Conservation (phyloP, 208 protist genomes). For the Leishmania guyanensis region DNA sequence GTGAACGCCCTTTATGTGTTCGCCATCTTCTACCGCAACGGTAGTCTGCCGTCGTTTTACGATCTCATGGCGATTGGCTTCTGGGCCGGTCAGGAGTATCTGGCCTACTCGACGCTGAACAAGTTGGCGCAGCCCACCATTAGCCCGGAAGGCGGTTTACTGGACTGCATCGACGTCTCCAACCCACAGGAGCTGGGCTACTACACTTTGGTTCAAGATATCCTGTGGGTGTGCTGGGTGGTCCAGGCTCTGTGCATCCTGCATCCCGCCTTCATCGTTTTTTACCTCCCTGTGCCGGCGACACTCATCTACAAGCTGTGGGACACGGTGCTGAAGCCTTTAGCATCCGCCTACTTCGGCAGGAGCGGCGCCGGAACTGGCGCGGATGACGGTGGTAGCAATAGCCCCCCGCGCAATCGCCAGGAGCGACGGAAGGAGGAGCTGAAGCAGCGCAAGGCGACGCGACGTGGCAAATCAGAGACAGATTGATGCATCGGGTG, state of each 20-base stretch:
- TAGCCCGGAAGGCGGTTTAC: conserved; percentile 53
- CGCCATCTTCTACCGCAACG: conserved; percentile 62
- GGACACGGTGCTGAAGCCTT: conserved; percentile 39
- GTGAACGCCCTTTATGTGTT: conserved; percentile 72
- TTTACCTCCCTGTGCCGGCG: conserved; percentile 88
- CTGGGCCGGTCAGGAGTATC: conserved; percentile 82
- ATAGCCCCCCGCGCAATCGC: conserved; percentile 36
- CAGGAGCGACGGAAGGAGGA: conserved; percentile 73
- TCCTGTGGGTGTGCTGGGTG: conserved; percentile 90
- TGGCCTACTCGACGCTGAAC: conserved; percentile 55
- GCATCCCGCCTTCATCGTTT: conserved; percentile 75
- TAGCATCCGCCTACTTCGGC: conserved; percentile 33
- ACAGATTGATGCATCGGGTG: background rate
- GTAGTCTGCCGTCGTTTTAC: conserved; percentile 49
- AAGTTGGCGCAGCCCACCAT: conserved; percentile 54
- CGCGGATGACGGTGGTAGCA: background rate
- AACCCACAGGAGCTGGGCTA: conserved; percentile 79
- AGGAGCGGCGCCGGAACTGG: conserved; percentile 16
- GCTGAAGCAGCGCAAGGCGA: conserved; percentile 61
- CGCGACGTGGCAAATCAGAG: conserved; percentile 12
- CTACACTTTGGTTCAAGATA: conserved; percentile 84
- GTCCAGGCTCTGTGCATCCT: conserved; percentile 76
- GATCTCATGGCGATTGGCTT: conserved; percentile 71
- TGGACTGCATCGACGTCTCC: conserved; percentile 77
- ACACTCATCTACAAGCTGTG: conserved; percentile 77